phyloP scores from a whole-genome alignment of 2,329 filamentous ascomycete genomes.

The Aspergillus floridensis region DNA sequence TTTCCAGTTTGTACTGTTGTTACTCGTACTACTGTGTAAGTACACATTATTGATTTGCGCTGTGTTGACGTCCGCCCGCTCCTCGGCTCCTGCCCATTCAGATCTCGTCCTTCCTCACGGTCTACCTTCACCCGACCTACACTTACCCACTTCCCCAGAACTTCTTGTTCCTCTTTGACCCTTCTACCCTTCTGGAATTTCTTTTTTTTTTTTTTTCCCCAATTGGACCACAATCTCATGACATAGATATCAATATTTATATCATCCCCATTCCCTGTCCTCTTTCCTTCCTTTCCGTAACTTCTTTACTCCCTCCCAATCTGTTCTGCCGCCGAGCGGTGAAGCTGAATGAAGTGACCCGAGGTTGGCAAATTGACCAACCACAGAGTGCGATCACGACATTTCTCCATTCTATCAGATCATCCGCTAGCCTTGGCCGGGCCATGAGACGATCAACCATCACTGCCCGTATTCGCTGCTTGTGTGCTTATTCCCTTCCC shows the following conservation, averaged over 20 bases:
- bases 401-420: slow-evolving; percentile 46
- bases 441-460: slow-evolving; percentile 23
- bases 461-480: slow-evolving; percentile 4
- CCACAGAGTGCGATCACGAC: slow-evolving; percentile 39
- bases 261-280: neutral
- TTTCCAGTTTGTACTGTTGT: neutral
- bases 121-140: neutral
- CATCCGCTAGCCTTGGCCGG: slow-evolving; percentile 32
- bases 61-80: slow-evolving; percentile 2
- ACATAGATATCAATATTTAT: neutral
- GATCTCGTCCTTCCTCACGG: neutral
- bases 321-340: slow-evolving; percentile 19
- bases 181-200: neutral
- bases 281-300: neutral
- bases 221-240: too few relatives aligned
- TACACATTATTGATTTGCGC: neutral
- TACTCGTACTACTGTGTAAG: too few relatives aligned
- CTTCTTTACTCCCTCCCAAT: neutral
- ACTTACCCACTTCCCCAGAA: neutral
- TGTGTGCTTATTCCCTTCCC: slow-evolving; percentile 3
- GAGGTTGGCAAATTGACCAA: slow-evolving; percentile 25
- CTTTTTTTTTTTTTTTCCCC: neutral
- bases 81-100: neutral
- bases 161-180: neutral
- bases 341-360: slow-evolving; percentile 12